Conservation (phyloP, 768 basidiomycete species). For the Hypholoma sublateritium region DNA sequence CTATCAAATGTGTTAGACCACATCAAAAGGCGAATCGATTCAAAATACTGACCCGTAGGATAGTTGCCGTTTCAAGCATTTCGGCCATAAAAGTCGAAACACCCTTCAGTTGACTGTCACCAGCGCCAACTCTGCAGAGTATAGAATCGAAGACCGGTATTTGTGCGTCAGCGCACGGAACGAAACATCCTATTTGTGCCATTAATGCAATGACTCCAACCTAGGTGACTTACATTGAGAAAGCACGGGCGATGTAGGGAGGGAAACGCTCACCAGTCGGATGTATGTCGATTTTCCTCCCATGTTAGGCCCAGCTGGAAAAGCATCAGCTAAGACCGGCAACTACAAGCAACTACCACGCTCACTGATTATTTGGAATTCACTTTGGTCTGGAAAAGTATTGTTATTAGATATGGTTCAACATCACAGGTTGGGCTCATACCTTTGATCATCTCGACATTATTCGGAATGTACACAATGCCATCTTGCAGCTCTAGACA, state of each 20-base stretch:
- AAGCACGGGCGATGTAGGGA: background rate
- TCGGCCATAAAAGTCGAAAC: constrained; percentile 99
- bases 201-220: constrained; percentile 95
- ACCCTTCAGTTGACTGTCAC: constrained; percentile 96
- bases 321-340: constrained; percentile 3
- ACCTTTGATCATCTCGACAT: constrained; percentile 93
- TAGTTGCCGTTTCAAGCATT: constrained; percentile 98
- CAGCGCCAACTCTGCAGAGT: constrained; percentile 93
- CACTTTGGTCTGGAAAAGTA: constrained; percentile 63
- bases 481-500: constrained; percentile 97
- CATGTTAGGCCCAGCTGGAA: constrained; percentile 93
- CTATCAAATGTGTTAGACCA: constrained; percentile 36
- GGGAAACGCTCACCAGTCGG: constrained; percentile 53
- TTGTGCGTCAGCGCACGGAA: constrained; percentile 84
- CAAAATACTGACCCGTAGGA: constrained; percentile 66
- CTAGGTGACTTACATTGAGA: constrained; percentile 23
- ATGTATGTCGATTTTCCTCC: constrained; percentile 99
- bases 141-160: constrained; percentile 96
- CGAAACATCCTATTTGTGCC: constrained; percentile 95
- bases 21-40: background rate
- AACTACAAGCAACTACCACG: background rate
- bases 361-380: constrained; percentile 94
- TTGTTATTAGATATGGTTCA: background rate
- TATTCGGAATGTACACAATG: constrained; percentile 92
- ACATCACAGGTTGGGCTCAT: constrained; percentile 10